A percentile compares a stretch with the other conserved stretches of the same genome.
These are phyloP conservation scores for Saccharomycopsis olivae DNA, from an alignment of 805 yeast species.

Conservation along the genomic window DNA sequence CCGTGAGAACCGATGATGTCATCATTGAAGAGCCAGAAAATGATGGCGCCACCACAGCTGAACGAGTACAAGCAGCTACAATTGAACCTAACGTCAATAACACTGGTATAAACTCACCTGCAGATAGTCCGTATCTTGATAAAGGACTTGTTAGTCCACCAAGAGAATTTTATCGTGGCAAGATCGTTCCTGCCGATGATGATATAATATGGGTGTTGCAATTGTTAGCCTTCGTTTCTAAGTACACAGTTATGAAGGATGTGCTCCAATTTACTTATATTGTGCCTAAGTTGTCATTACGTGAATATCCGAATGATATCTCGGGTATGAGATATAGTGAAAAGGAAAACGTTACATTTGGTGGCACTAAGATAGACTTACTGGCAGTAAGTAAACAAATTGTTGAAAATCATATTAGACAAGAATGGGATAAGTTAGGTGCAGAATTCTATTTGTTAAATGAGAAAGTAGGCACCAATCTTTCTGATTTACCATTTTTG, in stretches of 20 bases:
- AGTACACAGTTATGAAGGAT: constrained; percentile 72
- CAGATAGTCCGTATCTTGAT: constrained; percentile 5
- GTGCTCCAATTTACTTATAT: constrained; percentile 66
- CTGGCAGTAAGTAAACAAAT: neutral
- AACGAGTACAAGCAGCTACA: neutral
- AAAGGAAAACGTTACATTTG: neutral
- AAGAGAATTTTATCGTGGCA: constrained; percentile 51
- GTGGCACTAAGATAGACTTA: neutral
- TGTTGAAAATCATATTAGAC: constrained; percentile 11
- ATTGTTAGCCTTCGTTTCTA: constrained; percentile 83
- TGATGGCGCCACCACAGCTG: neutral
- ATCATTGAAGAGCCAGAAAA: neutral
- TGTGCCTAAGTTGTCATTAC: constrained; percentile 55
- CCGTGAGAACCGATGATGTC: neutral
- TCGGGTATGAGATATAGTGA: constrained; percentile 2
- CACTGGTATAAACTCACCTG: neutral
- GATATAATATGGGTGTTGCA: constrained; percentile 93
- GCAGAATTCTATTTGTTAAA: constrained; percentile 5
- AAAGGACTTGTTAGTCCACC: constrained; percentile 26
- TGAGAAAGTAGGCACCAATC: constrained; percentile 2
- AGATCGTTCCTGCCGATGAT: constrained; percentile 82
- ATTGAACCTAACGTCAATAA: neutral
- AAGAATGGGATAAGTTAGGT: constrained; percentile 11
- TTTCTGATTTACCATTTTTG: constrained; percentile 4
- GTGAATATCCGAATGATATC: constrained; percentile 23